Evolutionary conservation across 2,329 filamentous ascomycete species (phyloP).

Genomic region (Scleromitrula shiraiana): DNA sequence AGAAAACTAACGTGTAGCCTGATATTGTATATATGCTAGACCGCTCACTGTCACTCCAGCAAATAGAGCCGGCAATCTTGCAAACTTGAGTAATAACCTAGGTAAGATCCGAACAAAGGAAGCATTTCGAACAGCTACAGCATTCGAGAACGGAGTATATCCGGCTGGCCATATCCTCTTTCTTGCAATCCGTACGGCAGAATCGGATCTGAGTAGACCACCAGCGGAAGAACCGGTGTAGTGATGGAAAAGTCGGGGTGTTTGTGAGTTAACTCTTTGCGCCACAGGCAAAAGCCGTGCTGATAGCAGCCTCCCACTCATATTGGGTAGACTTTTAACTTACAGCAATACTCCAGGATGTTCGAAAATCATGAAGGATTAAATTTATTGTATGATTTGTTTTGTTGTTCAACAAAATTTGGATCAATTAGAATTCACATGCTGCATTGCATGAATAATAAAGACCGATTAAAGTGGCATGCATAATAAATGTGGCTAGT

Average conservation of each 20-base stretch:
- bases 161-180: constrained; percentile 69
- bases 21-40: constrained; percentile 90
- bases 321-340: constrained; percentile 18
- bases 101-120: constrained; percentile 65
- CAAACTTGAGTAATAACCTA: constrained; percentile 83
- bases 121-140: constrained; percentile 53
- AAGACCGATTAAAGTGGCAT: constrained; percentile 12
- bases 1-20: constrained; percentile 65
- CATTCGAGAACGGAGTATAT: constrained; percentile 75
- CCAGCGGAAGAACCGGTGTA: constrained; percentile 49
- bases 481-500: constrained; percentile 18
- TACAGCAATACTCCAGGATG: constrained; percentile 10
- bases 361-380: constrained; percentile 6
- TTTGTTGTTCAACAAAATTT: constrained; percentile 8
- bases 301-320: constrained; percentile 54
- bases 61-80: constrained; percentile 81
- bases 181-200: constrained; percentile 51
- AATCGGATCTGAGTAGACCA: constrained; percentile 60
- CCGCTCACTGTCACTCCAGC: constrained; percentile 82
- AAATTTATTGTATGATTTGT: neutral
- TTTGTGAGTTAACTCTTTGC: constrained; percentile 49
- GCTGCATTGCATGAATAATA: constrained; percentile 3
- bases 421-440: constrained; percentile 1
- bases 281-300: constrained; percentile 61
- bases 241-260: constrained; percentile 56